Conservation (phyloP, 2,329 filamentous ascomycete species). For the Colletotrichum caudatum region DNA sequence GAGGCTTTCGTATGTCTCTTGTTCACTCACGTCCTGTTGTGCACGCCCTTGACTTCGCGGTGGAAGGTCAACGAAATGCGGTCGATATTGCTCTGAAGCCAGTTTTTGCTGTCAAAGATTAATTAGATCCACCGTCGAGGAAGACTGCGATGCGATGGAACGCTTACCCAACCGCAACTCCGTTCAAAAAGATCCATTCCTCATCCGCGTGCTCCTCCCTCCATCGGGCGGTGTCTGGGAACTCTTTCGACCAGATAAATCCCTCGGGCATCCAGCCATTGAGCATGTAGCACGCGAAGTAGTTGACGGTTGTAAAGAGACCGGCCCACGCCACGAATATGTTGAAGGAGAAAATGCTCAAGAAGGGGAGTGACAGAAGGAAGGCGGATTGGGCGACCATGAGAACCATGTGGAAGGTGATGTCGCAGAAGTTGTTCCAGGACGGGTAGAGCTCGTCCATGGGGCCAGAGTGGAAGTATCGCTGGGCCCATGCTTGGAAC, state of each 20-base stretch:
- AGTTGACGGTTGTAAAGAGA: constrained; percentile 63
- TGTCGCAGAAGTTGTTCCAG: constrained; percentile 17
- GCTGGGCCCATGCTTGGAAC: constrained; percentile 15
- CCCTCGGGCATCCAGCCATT: constrained; percentile 61
- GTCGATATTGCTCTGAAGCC: constrained; percentile 78
- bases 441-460: constrained; percentile 36
- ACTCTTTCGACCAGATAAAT: constrained; percentile 60
- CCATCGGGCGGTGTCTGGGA: constrained; percentile 47
- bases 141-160: accelerated
- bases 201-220: constrained; percentile 64
- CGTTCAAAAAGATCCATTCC: constrained; percentile 84
- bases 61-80: constrained; percentile 79
- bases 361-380: constrained; percentile 67
- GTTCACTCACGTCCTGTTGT: constrained; percentile 70
- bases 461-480: constrained; percentile 16
- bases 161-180: constrained; percentile 72
- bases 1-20: accelerated
- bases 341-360: constrained; percentile 61
- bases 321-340: constrained; percentile 53
- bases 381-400: constrained; percentile 66
- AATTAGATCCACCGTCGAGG: neutral
- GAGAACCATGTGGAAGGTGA: constrained; percentile 17
- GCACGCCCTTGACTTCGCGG: constrained; percentile 77
- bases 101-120: constrained; percentile 62
- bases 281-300: constrained; percentile 59